A percentile compares a stretch with the other conserved stretches of the same genome.
These are phyloP conservation scores for Penicillium sp. DNA, from an alignment of 2,329 filamentous ascomycete species.

Conservation along the genomic window DNA sequence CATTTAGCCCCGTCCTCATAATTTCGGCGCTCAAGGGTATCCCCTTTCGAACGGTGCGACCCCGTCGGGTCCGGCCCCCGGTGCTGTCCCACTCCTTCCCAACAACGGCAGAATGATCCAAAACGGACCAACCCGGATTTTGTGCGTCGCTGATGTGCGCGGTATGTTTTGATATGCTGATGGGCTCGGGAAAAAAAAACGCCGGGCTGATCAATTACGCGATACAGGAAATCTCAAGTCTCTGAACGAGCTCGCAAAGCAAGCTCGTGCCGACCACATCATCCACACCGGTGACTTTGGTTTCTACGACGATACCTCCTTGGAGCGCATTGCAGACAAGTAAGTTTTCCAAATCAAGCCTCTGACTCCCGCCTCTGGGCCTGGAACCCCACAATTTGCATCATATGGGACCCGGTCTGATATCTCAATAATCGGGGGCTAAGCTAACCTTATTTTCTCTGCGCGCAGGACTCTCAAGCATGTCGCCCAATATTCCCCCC, in stretches of 20 bases:
- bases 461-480: constrained; percentile 83
- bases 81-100: constrained; percentile 51
- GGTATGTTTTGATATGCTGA: constrained; percentile 35
- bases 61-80: constrained; percentile 46
- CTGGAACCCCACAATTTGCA: constrained; percentile 10
- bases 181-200: not conserved
- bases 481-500: constrained; percentile 95
- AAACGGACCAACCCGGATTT: constrained; percentile 48
- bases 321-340: constrained; percentile 98
- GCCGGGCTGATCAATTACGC: constrained; percentile 20
- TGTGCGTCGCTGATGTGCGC: constrained; percentile 56
- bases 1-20: constrained; percentile 47
- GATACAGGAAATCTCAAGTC: constrained; percentile 84
- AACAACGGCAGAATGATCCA: constrained; percentile 55
- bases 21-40: constrained; percentile 47
- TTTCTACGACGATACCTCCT: constrained; percentile 94
- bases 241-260: constrained; percentile 92
- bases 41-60: constrained; percentile 51
- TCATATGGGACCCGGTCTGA: constrained; percentile 4
- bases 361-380: constrained; percentile 9
- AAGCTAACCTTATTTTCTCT: constrained; percentile 22
- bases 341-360: constrained; percentile 52
- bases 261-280: constrained; percentile 94
- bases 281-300: constrained; percentile 99
- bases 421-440: constrained; percentile 9